Base-by-base conservation (phyloP, 2,329 filamentous ascomycete species). In the Raffaelea ambrosiae region DNA sequence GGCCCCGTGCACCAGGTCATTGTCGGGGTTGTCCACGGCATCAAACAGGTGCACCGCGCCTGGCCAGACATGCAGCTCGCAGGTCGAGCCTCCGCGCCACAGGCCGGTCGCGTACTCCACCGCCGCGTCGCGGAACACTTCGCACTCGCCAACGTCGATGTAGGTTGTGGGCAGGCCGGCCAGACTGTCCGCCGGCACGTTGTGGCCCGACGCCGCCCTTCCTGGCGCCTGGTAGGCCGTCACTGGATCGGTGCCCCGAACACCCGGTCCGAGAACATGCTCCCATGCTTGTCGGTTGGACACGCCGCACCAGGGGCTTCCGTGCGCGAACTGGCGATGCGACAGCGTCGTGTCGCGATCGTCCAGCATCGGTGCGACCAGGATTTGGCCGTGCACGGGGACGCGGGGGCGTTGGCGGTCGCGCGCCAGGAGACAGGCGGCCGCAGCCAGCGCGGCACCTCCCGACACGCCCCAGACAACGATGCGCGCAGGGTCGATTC, bases 21-120 rank as follows among this genome's bases (percentile, higher is more conserved):
- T 21, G 13, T 11, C 18, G 1, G 36, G 21, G 18, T 40, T 19
- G 22, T 46, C 44, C 22, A 40, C 14, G 8, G 19, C 36, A 35
- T 46, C 44, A 26, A 46, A 46, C 2, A 46, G 21, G 26, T 46
- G 44, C 11, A 46, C 38, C 7, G 44, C 44, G 9, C 44, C 44
- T 4, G 44, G 44, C 44, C 44, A 46, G 22, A 46, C 44, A 19
- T 46, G 44, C 36, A 46, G 44, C 44, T 46, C 44, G 22, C 44
- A 46, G 5, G 44, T 40, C 5, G 36, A 20, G 13, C 44, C 44
- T 4, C 35, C 7, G 10, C 36, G 22, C 44, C 44, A 46, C n/a
- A 46, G 23, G 7, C 8, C 20, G 21, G 14, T 31, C 8, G 44
- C 36, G 14, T 21, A 46, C 14, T 40, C 9, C 22, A 40, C 36